phyloP scores from a whole-genome alignment of 2,329 filamentous ascomycete genomes.

The Leptographium flavum region DNA sequence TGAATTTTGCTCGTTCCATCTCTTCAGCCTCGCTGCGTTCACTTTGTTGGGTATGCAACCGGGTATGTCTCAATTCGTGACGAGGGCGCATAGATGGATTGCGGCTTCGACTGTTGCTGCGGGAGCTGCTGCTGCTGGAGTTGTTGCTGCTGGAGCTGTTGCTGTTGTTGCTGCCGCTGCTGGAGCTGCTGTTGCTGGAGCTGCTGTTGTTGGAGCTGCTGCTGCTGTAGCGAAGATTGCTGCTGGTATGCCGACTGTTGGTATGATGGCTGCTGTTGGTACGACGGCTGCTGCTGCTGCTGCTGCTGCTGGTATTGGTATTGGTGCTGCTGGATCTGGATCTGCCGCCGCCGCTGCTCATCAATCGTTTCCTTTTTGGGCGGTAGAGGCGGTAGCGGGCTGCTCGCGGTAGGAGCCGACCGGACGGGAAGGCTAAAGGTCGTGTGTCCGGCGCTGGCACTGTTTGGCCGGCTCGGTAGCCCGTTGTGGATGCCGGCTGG shows the following conservation, averaged over 20 bases:
- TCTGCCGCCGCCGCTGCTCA: constrained; percentile 25
- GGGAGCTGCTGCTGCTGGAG: constrained; percentile 23
- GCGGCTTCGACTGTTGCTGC: not conserved
- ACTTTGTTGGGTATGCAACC: constrained; percentile 18
- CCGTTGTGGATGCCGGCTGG: not conserved
- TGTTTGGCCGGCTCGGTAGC: constrained; percentile 22
- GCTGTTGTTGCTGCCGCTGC: not conserved
- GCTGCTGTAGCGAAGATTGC: not conserved
- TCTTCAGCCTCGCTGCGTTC: constrained; percentile 3
- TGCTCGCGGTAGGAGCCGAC: constrained; percentile 42
- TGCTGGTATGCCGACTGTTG: not conserved
- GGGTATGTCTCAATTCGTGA: constrained; percentile 8
- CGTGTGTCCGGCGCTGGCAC: constrained; percentile 15
- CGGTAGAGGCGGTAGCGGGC: constrained; percentile 44
- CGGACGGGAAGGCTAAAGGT: constrained; percentile 53
- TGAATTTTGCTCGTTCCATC: not conserved
- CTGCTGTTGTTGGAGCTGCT: not conserved
- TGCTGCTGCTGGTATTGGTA: constrained; percentile 1
- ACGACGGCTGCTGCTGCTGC: not conserved
- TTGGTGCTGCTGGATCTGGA: constrained; percentile 2
- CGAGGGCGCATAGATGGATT: constrained; percentile 5
- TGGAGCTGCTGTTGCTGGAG: constrained; percentile 23
- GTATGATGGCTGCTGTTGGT: not conserved
- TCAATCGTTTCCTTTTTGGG: constrained; percentile 40
- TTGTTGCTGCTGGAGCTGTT: constrained; percentile 1